A percentile compares a stretch with the other conserved stretches of the same genome.
Conservation (phyloP, 1,284 basidiomycete genomes). For the Waitea zeae region DNA sequence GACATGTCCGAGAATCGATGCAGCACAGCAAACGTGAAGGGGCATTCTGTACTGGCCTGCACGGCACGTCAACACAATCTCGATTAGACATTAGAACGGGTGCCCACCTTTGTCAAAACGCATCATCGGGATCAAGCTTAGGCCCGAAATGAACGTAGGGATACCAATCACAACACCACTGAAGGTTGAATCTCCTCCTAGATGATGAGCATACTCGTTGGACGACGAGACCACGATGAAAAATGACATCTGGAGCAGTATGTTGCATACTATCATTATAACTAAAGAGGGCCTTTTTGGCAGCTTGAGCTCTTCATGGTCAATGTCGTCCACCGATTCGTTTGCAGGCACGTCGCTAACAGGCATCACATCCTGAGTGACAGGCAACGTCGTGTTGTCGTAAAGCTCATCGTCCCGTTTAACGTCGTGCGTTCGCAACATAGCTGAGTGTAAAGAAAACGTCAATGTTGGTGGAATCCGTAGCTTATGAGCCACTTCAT, state of each 20-base stretch:
- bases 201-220: conserved; percentile 37
- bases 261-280: conserved; percentile 25
- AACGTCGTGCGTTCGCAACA: no score
- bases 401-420: no score
- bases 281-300: conserved; percentile 23
- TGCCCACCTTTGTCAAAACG: conserved; percentile 21
- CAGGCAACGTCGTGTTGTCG: no score
- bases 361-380: no score
- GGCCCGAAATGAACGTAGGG: conserved; percentile 37
- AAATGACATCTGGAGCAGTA: conserved; percentile 38
- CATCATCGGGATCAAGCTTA: conserved; percentile 39
- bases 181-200: conserved; percentile 49
- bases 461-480: no score
- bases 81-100: conserved; percentile 1
- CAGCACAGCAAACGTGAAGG: conserved; percentile 23
- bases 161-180: conserved; percentile 56
- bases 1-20: conserved; percentile 23
- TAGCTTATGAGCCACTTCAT: no score
- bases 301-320: conserved; percentile 21
- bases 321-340: background rate
- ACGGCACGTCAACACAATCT: background rate
- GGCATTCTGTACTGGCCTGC: conserved; percentile 36
- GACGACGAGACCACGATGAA: conserved; percentile 54
- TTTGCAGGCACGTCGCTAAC: background rate
- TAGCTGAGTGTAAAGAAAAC: no score